Evolutionary conservation across 2,329 filamentous ascomycete species (phyloP).

Genomic region (Bipolaris bicolor): DNA sequence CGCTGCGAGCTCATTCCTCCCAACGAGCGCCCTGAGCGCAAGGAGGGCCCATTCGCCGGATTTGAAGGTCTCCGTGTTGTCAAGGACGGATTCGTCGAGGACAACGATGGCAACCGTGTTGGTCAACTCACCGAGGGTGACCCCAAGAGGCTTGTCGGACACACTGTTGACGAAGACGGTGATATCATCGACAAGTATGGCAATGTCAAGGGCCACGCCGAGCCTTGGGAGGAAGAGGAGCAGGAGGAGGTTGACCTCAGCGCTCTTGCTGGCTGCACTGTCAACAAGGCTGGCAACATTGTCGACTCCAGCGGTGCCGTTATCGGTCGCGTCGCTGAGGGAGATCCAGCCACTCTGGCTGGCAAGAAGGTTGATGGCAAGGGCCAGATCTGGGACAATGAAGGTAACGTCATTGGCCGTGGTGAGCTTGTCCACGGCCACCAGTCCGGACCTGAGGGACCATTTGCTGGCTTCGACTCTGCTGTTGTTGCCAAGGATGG

Average conservation of each 20-base stretch:
- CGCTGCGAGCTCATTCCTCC: slow-evolving; percentile 64
- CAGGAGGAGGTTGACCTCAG: slow-evolving; percentile 61
- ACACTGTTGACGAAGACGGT: slow-evolving; percentile 79
- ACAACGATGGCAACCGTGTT: slow-evolving; percentile 79
- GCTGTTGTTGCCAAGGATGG: slow-evolving; percentile 64
- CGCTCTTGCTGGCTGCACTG: slow-evolving; percentile 64
- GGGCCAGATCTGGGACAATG: slow-evolving; percentile 69
- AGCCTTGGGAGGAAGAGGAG: slow-evolving; percentile 61
- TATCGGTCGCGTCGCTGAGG: slow-evolving; percentile 63
- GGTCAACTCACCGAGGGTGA: slow-evolving; percentile 75
- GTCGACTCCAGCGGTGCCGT: slow-evolving; percentile 65
- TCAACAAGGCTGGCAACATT: slow-evolving; percentile 69
- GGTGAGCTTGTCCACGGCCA: slow-evolving; percentile 63
- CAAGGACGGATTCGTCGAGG: slow-evolving; percentile 74
- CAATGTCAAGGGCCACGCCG: slow-evolving; percentile 65
- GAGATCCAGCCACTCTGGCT: slow-evolving; percentile 62
- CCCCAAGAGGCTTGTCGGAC: slow-evolving; percentile 72
- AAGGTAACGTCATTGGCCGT: slow-evolving; percentile 65
- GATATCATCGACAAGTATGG: slow-evolving; percentile 81
- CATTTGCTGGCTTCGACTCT: slow-evolving; percentile 66
- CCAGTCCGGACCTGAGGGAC: slow-evolving; percentile 59
- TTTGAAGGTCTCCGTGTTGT: slow-evolving; percentile 68
- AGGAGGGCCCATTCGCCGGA: slow-evolving; percentile 72
- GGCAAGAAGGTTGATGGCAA: slow-evolving; percentile 68
- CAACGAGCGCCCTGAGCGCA: slow-evolving; percentile 60